Evolutionary conservation across 1,139 yeast species (phyloP).

Genomic region (Hansenula sp.): DNA sequence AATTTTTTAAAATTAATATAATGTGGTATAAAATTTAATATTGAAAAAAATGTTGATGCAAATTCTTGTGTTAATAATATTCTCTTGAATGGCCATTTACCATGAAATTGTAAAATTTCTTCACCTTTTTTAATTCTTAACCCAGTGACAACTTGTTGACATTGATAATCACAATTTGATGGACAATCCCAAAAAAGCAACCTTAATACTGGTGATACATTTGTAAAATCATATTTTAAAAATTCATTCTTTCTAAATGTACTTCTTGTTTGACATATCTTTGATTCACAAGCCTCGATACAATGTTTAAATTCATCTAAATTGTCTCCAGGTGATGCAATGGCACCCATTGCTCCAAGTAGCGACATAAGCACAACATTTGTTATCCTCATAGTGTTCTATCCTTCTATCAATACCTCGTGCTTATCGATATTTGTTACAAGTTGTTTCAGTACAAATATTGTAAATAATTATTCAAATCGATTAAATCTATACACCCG

Average conservation of each 20-base stretch:
- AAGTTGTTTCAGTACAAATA: no score
- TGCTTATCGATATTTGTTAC: no score
- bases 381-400: background rate
- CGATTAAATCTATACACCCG: background rate
- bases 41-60: slow-evolving; percentile 73
- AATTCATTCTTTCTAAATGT: slow-evolving; percentile 23
- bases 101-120: slow-evolving; percentile 81
- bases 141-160: slow-evolving; percentile 71
- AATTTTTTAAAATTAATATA: slow-evolving; percentile 49
- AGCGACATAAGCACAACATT: no score
- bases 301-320: slow-evolving; percentile 68
- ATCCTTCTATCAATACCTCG: no score
- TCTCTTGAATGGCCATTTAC: slow-evolving; percentile 92
- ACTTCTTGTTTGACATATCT: slow-evolving; percentile 27
- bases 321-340: slow-evolving; percentile 76
- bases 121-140: slow-evolving; percentile 42
- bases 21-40: slow-evolving; percentile 78
- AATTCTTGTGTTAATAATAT: slow-evolving; percentile 78
- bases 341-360: no score
- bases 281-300: slow-evolving; percentile 48
- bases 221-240: slow-evolving; percentile 27
- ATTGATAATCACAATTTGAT: slow-evolving; percentile 85
- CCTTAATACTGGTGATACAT: slow-evolving; percentile 28
- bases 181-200: slow-evolving; percentile 73
- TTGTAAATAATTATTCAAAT: no score